Base-by-base conservation (phyloP, 108 stramenopile species). In the Licmophora abbreviata region DNA sequence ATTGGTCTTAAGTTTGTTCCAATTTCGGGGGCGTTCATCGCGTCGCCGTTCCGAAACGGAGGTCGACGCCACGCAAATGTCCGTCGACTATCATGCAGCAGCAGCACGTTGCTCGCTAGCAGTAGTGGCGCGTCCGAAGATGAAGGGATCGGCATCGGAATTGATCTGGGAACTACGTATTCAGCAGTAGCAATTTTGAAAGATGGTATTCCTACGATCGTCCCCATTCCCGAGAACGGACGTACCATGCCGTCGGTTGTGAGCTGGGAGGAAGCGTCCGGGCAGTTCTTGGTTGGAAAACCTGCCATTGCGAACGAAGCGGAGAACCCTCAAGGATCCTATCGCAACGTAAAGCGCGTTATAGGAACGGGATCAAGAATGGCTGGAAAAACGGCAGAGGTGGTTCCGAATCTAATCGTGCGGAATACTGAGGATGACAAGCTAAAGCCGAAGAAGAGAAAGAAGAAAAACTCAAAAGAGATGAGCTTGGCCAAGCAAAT, bases 111-210 rank as follows among this genome's bases (percentile, higher is more conserved):
- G n/a, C n/a, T n/a, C n/a, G n/a, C n/a, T n/a, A n/a, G n/a, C n/a
- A n/a, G n/a, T n/a, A n/a, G n/a, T n/a, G n/a, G n/a, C n/a, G n/a
- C 34, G 9, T 35, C 34, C 34, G 14, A 24, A 46, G 57, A 59
- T 44, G 58, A 72, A 21, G 83, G 71, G n/a, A 85, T 89, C 34
- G 83, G 88, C 9, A 85, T 93, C 14, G 94, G 94, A 15, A 84
- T 95, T 44, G 94, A 95, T 59, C 64, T 95, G 21, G 94, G 92
- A 34, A 95, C 95, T 11, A 96, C 93, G 6, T 83, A 89, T 57
- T 88, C 85, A 17, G 90, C 92, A 12, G 71, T 93, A 17, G 79
- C 95, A 23, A 76, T 81, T 44, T 62, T 95, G 55, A 54, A 75
- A 14, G 71, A 69, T 25, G 43, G 47, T n/a, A 42, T 64, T 23